phyloP scores from a whole-genome alignment of 208 protist genomes.

The Crithidia mellificae region DNA sequence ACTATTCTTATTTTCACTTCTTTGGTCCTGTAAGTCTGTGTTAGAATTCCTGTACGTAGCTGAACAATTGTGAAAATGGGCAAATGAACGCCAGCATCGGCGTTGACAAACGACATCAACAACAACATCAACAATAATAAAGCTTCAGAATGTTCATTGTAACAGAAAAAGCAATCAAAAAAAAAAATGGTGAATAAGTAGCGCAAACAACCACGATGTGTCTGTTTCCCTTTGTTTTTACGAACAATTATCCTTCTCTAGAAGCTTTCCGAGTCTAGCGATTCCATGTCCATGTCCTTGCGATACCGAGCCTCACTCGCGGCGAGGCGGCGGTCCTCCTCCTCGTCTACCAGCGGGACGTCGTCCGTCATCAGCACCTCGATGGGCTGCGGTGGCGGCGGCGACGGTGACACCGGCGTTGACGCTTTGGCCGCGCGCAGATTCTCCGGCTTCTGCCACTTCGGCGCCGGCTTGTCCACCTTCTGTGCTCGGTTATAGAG shows the following conservation, averaged over 20 bases:
- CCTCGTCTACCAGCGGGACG: constrained; percentile 15
- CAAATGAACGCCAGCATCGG: too few species aligned
- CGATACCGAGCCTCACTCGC: constrained; percentile 21
- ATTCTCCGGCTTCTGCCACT: constrained; percentile 13
- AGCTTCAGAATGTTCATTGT: too few species aligned
- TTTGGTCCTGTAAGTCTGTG: too few species aligned
- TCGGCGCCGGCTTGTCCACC: constrained; percentile 21
- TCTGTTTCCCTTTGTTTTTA: not conserved
- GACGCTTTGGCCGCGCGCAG: constrained; percentile 1
- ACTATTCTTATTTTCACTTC: too few species aligned
- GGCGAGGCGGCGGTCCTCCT: constrained; percentile 19
- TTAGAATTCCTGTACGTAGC: too few species aligned
- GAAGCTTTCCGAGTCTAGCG: constrained; percentile 5
- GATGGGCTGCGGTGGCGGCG: constrained; percentile 3
- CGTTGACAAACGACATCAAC: too few species aligned
- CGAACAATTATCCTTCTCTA: not conserved
- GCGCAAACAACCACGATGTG: too few species aligned
- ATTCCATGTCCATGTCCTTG: constrained; percentile 28
- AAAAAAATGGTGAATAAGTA: not conserved
- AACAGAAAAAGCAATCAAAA: not conserved
- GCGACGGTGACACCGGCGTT: constrained; percentile 11
- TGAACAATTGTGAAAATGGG: too few species aligned
- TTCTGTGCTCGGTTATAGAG: constrained; percentile 16
- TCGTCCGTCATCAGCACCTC: not conserved
- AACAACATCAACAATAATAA: too few species aligned